Conservation (phyloP, 768 basidiomycete species). For the Erythrobasidium yunnanense region DNA sequence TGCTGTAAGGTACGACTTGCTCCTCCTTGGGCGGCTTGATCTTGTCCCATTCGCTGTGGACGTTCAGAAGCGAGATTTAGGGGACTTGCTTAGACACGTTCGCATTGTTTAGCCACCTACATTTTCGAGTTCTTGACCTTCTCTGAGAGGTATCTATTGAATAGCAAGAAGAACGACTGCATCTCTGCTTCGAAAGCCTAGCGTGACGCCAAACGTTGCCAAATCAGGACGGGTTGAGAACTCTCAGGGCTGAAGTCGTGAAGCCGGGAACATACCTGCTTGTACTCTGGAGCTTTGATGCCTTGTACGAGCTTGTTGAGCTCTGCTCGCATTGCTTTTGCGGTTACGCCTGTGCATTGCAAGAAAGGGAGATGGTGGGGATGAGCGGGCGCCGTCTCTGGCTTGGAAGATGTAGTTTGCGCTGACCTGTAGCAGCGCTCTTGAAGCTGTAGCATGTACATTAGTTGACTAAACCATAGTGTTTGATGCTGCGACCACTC, state of each 20-base stretch:
- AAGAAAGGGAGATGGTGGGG: not conserved
- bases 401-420: not conserved
- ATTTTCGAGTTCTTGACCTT: constrained; percentile 76
- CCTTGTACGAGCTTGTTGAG: constrained; percentile 82
- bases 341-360: constrained; percentile 75
- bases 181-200: constrained; percentile 89
- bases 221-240: not conserved
- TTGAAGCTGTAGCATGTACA: too few species aligned
- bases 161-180: constrained; percentile 90
- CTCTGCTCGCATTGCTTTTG: constrained; percentile 97
- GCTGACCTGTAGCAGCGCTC: constrained; percentile 4
- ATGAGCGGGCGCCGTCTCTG: not conserved
- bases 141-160: constrained; percentile 85
- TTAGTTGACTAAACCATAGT: too few species aligned
- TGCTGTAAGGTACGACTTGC: constrained; percentile 71
- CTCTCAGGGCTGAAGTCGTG: not conserved
- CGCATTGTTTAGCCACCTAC: constrained; percentile 46
- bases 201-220: not conserved
- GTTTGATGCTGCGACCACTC: too few species aligned
- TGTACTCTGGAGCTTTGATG: constrained; percentile 65
- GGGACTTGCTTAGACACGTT: not conserved
- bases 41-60: constrained; percentile 71
- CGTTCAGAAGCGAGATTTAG: too few species aligned
- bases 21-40: constrained; percentile 77
- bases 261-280: constrained; percentile 64